Base-by-base conservation (phyloP, 805 yeast species). In the Kuraishia molischiana region DNA sequence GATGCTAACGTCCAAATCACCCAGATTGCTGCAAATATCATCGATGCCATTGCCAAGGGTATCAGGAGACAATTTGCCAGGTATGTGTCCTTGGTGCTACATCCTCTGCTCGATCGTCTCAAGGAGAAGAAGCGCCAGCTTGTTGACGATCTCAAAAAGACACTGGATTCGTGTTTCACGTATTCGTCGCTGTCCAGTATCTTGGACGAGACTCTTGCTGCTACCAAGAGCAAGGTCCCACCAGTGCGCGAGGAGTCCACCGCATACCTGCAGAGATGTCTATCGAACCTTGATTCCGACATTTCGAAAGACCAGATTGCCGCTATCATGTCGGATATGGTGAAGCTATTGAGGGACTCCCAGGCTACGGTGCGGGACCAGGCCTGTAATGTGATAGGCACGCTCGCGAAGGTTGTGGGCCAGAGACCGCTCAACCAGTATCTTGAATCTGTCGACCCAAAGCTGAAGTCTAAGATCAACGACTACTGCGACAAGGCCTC, bases 1-100 rank as follows among this genome's bases (percentile, higher is more conserved):
- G 98, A 92, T 60, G 94, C 89, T 4, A 92, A 92, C 53, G 70
- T 87, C 38, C 87, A 81, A 59, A 95, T 85, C 11, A 95, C 84
- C 0, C 79, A 83, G 13, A 51, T 80, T 22, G 85, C 96, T 0
- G 81, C 95, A 2, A 74, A 75, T 39, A 74, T 82, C 33, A 60
- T 79, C 15, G 74, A 69, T 38, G 57, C 58, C 22, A 54, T 90
- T 24, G 83, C 85, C 1, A 67, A 67, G 22, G 95, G 95, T 1
- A 62, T 92, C 34, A 66, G 78, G 39, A 46, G 54, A 2, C 64
- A 61, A 4, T 85, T 85, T 50, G 67, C 62, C 18, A 69, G 63
- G 42, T 81, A 82, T 53, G 69, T 64, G 32, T 41, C 63, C 1
- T 48, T 67, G 1, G 69, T 85, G 2, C 61, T 85, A 19, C 57